These are phyloP conservation scores for Botrytis medusae DNA, from an alignment of 2,329 filamentous ascomycete species.

Conservation along the genomic window DNA sequence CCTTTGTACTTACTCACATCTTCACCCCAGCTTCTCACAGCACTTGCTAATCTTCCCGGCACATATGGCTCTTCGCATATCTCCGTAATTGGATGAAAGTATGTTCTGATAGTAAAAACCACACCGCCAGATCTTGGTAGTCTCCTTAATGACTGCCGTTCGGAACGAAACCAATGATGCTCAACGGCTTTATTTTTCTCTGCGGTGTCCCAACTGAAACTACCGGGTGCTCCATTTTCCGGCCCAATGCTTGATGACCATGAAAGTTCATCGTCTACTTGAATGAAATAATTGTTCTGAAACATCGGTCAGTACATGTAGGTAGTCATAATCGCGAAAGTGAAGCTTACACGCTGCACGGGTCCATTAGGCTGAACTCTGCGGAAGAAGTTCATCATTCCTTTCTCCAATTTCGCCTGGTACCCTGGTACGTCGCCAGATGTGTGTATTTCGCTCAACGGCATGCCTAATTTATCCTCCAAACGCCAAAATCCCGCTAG, in stretches of 20 bases:
- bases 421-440: conserved; percentile 73
- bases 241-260: conserved; percentile 76
- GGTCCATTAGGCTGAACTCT: conserved; percentile 67
- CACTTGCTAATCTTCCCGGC: conserved; percentile 74
- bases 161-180: conserved; percentile 73
- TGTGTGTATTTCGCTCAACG: conserved; percentile 75
- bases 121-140: conserved; percentile 54
- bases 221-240: conserved; percentile 59
- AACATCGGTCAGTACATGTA: conserved; percentile 25
- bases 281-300: conserved; percentile 85
- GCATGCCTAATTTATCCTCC: conserved; percentile 78
- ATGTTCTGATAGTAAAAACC: conserved; percentile 65
- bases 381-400: conserved; percentile 80
- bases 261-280: conserved; percentile 74
- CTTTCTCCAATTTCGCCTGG: conserved; percentile 68
- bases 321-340: conserved; percentile 11
- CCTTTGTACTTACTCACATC: conserved; percentile 79
- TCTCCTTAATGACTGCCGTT: conserved; percentile 62
- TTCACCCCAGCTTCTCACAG: conserved; percentile 77
- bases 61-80: conserved; percentile 68
- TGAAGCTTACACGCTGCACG: conserved; percentile 44
- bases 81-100: conserved; percentile 55
- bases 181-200: conserved; percentile 71
- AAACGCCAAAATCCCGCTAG: conserved; percentile 83
- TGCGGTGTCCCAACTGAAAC: conserved; percentile 71